Base-by-base conservation (phyloP, 306 rosid genomes). In the Cucurbita pepo region DNA sequence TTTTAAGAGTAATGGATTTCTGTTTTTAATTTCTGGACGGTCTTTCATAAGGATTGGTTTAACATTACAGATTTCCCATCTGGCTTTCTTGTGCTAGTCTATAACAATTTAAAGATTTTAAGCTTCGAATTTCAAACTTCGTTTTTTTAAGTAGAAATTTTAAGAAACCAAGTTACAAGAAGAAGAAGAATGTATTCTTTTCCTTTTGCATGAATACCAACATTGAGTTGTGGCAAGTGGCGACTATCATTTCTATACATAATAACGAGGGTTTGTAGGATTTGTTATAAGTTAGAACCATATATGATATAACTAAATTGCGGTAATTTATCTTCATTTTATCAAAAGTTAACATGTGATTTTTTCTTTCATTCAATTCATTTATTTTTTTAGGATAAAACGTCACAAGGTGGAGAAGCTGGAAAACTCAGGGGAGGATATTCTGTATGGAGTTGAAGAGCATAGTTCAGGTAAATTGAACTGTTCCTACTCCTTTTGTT, bases 401-500 rank as follows among this genome's bases (percentile, higher is more conserved):
- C 81, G 95, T 40, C 54, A 79, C 14, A 91, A 87, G 75, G 70
- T 88, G 69, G 85, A 78, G 79, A 64, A 62, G 14, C 45, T 37
- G 70, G 95, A 82, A 74, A 78, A 47, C 76, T 14, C 69, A 21
- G 85, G 79, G 62, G 85, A 53, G 53, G 80, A 86, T 55, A 82
- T 86, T 82, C 78, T 83, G 56, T 77, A 75, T 71, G 81, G 47
- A 79, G 55, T 50, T 7, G 11, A 47, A 19, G 77, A 85, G 76
- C 83, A 43, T 6, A 79, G 77, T 30, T 45, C 73, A 72, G 90
- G 95, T 86, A 81, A 75, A 73, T 80, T 70, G 71, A 58, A 75
- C 53, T 55, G 47, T 44, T 25, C 44, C 56, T 62, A 21, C 51
- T 48, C 25, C 53, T 55, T 69, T 66, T 50, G 56, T 57, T 58